These are phyloP conservation scores for Trifolium repens DNA, from an alignment of 306 rosid genomes.

Conservation along the genomic window DNA sequence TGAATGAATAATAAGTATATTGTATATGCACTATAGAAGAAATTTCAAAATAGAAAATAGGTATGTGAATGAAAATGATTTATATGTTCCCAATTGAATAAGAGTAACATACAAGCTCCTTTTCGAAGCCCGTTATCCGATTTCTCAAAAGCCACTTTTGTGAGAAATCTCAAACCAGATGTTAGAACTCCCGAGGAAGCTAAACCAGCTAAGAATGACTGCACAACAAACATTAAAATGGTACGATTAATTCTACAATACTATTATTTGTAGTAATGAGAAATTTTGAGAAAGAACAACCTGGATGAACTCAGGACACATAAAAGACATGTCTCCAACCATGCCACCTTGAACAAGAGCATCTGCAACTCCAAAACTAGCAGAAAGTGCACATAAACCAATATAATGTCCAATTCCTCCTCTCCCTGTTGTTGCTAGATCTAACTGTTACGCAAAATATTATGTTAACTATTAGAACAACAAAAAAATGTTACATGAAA, in stretches of 20 bases:
- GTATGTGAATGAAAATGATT: background rate
- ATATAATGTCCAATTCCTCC: conserved; percentile 71
- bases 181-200: conserved; percentile 77
- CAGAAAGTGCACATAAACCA: conserved; percentile 63
- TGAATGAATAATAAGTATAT: background rate
- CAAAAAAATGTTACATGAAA: background rate
- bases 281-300: conserved; percentile 34
- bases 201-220: conserved; percentile 78
- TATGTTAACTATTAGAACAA: background rate
- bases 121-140: conserved; percentile 70
- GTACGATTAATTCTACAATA: background rate
- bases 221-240: conserved; percentile 28
- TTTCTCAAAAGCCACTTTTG: conserved; percentile 63
- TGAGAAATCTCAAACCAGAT: conserved; percentile 64
- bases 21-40: background rate
- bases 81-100: too few species aligned
- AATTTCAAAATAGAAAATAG: too few species aligned
- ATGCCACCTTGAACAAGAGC: conserved; percentile 86
- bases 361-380: conserved; percentile 74
- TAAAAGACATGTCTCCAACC: conserved; percentile 67
- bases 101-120: conserved; percentile 64
- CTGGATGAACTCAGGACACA: conserved; percentile 84
- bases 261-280: background rate
- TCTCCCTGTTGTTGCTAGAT: conserved; percentile 66
- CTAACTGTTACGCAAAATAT: conserved; percentile 55